Evolutionary conservation across 495 filamentous ascomycete species (phyloP), one percentile per base, ranked within the genome.

Genomic region (Neurospora sublineolata): DNA sequence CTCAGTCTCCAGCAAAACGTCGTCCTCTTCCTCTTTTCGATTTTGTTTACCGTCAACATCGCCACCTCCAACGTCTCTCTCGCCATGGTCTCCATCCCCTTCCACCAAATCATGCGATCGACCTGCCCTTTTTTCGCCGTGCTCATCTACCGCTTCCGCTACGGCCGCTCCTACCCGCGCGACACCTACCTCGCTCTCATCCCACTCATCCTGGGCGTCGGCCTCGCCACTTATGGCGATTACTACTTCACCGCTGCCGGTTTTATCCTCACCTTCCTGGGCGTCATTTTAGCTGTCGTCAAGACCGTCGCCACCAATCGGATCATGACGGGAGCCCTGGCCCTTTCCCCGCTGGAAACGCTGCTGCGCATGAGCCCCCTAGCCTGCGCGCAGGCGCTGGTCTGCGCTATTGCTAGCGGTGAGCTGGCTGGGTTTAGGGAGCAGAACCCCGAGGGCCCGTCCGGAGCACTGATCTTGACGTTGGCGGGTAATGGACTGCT

Each of bases 81-180:
- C 16, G 81, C 81, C 68, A 80, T 86, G 76, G 87, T 89, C 38
- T 86, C 86, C 6, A 82, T 88, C 8, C 84, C 87, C 14, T 88
- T 89, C 77, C 87, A 88, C 75, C 87, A 88, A 73, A 86, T 87
- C 70, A 82, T 88, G 75, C 86, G 87, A 39, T 85, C 87, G 27
- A 87, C 85, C 12, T 83, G 79, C 38, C 87, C 87, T 23, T 75
- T 87, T 72, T 84, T 86, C 75, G 86, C 86, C 33, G 84, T 88
- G 73, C 73, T 84, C 52, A 87, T 89, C 76, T 87, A 86, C 78
- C 83, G 84, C 40, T 36, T 86, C 64, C 79, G 79, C 40, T 87
- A 84, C 75, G 73, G 76, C 71, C 80, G 84, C 36, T 78, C 77
- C 44, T 89, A 88, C 74, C 79, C 81, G 30, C 79, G 68, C 44